phyloP scores from a whole-genome alignment of 2,329 filamentous ascomycete species.

The Balansia obtecta region DNA sequence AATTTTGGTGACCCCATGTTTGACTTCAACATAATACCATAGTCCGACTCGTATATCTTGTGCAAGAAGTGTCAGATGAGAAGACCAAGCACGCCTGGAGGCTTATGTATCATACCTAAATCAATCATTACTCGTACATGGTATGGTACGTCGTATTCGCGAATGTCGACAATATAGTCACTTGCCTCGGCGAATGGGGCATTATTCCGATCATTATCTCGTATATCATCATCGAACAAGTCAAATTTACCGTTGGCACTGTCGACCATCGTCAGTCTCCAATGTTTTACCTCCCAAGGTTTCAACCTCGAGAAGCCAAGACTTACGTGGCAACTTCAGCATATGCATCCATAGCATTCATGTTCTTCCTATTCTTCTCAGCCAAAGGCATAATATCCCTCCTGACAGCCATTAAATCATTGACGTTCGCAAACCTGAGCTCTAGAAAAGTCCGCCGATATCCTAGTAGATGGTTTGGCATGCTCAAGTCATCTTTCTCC shows the following conservation, averaged over 20 bases:
- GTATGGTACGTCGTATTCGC: constrained; percentile 98
- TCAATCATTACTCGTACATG: constrained; percentile 98
- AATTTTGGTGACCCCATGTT: constrained; percentile 78
- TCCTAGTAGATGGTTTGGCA: constrained; percentile 92
- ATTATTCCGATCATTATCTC: constrained; percentile 70
- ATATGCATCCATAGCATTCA: constrained; percentile 97
- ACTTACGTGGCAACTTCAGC: constrained; percentile 82
- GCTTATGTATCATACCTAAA: constrained; percentile 43
- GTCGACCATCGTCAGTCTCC: constrained; percentile 9
- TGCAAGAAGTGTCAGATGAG: constrained; percentile 13
- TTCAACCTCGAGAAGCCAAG: not conserved
- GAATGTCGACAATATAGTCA: constrained; percentile 95
- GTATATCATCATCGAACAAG: constrained; percentile 84
- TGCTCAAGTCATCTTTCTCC: constrained; percentile 84
- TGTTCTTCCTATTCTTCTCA: constrained; percentile 91
- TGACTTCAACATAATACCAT: constrained; percentile 93
- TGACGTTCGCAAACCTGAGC: constrained; percentile 77
- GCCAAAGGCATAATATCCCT: constrained; percentile 80
- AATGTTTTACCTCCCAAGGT: not conserved
- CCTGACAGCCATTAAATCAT: constrained; percentile 72
- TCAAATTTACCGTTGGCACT: constrained; percentile 77
- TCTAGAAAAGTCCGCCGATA: constrained; percentile 82
- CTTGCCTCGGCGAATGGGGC: constrained; percentile 72
- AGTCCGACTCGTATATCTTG: constrained; percentile 87
- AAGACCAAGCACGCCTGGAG: not conserved